Base-by-base conservation (phyloP, 2,329 filamentous ascomycete genomes). In the Colletotrichum sp. region DNA sequence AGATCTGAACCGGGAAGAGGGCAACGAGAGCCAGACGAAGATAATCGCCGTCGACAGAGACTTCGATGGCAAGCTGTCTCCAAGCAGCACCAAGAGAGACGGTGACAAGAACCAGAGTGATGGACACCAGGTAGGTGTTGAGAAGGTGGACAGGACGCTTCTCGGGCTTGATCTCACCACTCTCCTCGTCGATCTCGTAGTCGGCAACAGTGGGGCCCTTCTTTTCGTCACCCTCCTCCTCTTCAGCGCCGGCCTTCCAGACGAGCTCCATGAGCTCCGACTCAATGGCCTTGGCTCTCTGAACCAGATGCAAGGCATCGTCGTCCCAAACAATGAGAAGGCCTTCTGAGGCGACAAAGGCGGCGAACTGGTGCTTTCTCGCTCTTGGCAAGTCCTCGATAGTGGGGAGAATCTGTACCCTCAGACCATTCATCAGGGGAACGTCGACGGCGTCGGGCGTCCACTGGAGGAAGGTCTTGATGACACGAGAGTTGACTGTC, bases 311-410 rank as follows among this genome's bases (percentile, higher is more conserved):
- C 71, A 93, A 87, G 1, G 94, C 91, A 72, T 96, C 94, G 78
- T 96, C 94, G 78, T 96, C 94, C 95, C 95, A 97, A 2, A 96
- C 94, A 2, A 96, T 87, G 2, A 97, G 86, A 7, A 96, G 86
- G 6, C 91, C 91, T 76, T 94, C 92, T 0, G 90, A 91, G 3
- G 93, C 92, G 56, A 96, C 89, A 81, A 96, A 96, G 9, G 95
- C 94, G 14, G 94, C 94, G 78, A 94, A 96, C 81, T 96, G 94
- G 81, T 95, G 91, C 82, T 95, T 96, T 74, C 94, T 89, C 7
- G 94, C 94, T 55, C 91, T 88, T 0, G 92, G 89, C 5, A 96
- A 88, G 80, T 95, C 93, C 18, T 93, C 90, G 61, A 96, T 89
- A 0, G 91, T 93, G 1, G 93, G 93, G 12, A 96, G 84, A 75